These are phyloP conservation scores for Fennellomyces sp. DNA, from an alignment of 371 early-diverging fungal species.

Conservation along the genomic window DNA sequence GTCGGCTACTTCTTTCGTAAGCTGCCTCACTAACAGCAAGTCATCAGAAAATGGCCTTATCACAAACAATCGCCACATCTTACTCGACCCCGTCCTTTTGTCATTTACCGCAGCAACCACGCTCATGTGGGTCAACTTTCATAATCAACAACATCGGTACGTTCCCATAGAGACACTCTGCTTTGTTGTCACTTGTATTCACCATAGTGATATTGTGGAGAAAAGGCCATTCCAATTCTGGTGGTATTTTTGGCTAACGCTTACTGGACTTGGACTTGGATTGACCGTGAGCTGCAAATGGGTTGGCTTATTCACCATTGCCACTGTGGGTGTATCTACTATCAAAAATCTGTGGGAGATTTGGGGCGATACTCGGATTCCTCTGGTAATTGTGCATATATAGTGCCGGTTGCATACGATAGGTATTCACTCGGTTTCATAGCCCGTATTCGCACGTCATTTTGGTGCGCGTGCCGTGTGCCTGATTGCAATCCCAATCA, in stretches of 20 bases:
- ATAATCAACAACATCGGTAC: slow-evolving; percentile 64
- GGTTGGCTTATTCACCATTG: slow-evolving; percentile 93
- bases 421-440: no score
- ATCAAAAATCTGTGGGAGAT: slow-evolving; percentile 92
- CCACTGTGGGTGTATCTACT: slow-evolving; percentile 83
- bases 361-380: slow-evolving; percentile 72
- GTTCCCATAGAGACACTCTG: neutral
- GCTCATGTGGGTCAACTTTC: slow-evolving; percentile 84
- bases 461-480: slow-evolving; percentile 75
- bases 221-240: slow-evolving; percentile 64
- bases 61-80: slow-evolving; percentile 88
- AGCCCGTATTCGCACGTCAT: slow-evolving; percentile 71
- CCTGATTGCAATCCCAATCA: slow-evolving; percentile 85
- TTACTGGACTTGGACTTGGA: slow-evolving; percentile 77
- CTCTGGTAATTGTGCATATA: slow-evolving; percentile 37
- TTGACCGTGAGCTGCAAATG: slow-evolving; percentile 81
- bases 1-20: no score
- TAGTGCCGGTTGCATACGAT: neutral
- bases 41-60: slow-evolving; percentile 63
- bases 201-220: slow-evolving; percentile 1
- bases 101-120: slow-evolving; percentile 78
- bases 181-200: no score
- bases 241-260: slow-evolving; percentile 78
- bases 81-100: slow-evolving; percentile 88
- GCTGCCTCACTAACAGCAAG: neutral